Base-by-base conservation (phyloP, 2,329 filamentous ascomycete genomes). In the Sordariomycetes sp. region DNA sequence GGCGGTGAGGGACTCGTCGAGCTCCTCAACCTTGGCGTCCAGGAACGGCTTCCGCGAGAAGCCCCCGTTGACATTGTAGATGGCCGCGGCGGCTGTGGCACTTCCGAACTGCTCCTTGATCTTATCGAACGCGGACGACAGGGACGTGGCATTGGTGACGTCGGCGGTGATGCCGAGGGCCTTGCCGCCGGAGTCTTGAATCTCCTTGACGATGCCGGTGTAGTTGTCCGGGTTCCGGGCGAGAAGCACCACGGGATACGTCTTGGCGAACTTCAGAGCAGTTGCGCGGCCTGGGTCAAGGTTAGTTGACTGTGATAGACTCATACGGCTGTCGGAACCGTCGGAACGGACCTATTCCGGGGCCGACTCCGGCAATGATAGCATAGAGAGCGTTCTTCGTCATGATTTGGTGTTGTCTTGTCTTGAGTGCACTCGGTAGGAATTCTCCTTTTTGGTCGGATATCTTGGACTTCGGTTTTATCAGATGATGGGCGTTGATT, bases 211-310 rank as follows among this genome's bases (percentile, higher is more conserved):
- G 2, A 90, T 77, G n/a, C 76, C 72, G 59, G 82, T 76, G 71
- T 85, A 90, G 69, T 79, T 88, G 50, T 82, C 78, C 0, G 84
- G 77, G 18, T 76, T 83, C 55, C 89, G 85, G 14, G 89, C 83
- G n/a, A 93, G 79, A 1, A 93, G 76, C 1, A 89, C 86, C 1
- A 93, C 86, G 0, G 87, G 82, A 66, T 93, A 94, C 10, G 79
- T 66, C 61, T 83, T 72, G 46, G 82, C 78, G 67, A 88, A 87
- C 59, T 77, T 78, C 58, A 80, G 72, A 22, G 84, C 84, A 7
- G 74, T 68, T 2, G 79, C 71, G 48, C 74, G 68, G 62, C 78
- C 77, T 76, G 40, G 1, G 52, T 14, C 4, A 18, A 22, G n/a
- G 20, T 18, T 34, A 28, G 51, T 34, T 54, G 7, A 54, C 24